phyloP scores from a whole-genome alignment of 306 rosid species.

The Lathyrus tuberosus region DNA sequence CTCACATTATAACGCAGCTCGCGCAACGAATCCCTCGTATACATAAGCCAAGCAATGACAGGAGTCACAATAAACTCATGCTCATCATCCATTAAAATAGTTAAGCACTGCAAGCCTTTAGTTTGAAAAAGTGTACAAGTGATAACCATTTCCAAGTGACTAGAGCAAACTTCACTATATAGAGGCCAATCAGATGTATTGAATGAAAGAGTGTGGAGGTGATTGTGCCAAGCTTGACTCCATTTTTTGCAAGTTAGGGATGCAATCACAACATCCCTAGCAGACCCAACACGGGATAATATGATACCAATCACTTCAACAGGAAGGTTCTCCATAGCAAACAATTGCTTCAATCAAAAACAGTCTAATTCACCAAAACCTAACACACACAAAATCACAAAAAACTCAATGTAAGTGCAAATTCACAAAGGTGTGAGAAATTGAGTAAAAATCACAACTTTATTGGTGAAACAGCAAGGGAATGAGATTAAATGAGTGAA shows the following conservation, averaged over 20 bases:
- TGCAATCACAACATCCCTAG: conserved; percentile 82
- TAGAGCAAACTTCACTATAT: conserved; percentile 51
- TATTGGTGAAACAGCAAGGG: neutral
- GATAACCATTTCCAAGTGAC: conserved; percentile 69
- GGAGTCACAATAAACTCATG: conserved; percentile 68
- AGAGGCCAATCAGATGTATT: conserved; percentile 64
- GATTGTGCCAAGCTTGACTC: conserved; percentile 70
- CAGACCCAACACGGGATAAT: conserved; percentile 66
- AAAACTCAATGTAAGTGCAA: conserved; percentile 3
- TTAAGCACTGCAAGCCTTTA: conserved; percentile 53
- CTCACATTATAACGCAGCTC: conserved; percentile 55
- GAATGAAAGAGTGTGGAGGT: conserved; percentile 71
- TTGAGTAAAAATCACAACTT: neutral
- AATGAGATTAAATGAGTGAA: neutral
- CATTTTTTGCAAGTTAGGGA: conserved; percentile 82
- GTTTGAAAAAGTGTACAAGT: conserved; percentile 86
- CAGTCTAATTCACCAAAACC: conserved; percentile 12
- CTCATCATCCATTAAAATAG: conserved; percentile 66
- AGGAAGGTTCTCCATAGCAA: conserved; percentile 71
- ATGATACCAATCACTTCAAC: conserved; percentile 90
- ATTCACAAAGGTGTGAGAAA: no score
- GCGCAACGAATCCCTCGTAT: conserved; percentile 66
- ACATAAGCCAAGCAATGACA: conserved; percentile 85
- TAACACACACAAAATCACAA: neutral
- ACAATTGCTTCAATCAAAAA: neutral